Evolutionary conservation across 139 green algal species (phyloP).

Genomic region (Astrephomene gubernaculifera): DNA sequence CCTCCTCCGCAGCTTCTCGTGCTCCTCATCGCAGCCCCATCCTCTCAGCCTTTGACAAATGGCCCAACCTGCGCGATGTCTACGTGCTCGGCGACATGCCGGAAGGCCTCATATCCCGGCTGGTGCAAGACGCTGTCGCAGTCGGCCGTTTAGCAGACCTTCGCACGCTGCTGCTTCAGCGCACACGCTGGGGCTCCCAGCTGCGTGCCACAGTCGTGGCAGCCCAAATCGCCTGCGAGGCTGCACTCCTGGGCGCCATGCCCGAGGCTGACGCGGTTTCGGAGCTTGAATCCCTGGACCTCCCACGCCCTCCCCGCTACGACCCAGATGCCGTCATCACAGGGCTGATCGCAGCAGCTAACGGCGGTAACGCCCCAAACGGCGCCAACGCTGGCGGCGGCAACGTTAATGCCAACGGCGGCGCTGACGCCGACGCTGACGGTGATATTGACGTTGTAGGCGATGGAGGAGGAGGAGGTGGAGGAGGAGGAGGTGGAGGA

Average conservation of each 20-base stretch:
- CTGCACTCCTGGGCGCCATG: not conserved
- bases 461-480: no score
- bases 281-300: constrained; percentile 12
- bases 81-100: constrained; percentile 18
- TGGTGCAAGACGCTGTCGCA: constrained; percentile 23
- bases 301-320: not conserved
- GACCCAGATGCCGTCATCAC: no score
- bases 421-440: no score
- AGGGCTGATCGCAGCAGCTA: no score
- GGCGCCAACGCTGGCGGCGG: no score
- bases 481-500: no score
- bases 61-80: not conserved
- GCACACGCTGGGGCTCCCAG: not conserved
- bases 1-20: not conserved
- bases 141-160: constrained; percentile 2
- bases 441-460: no score
- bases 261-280: not conserved
- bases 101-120: not conserved
- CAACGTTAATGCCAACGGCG: no score
- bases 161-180: constrained; percentile 6
- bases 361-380: no score
- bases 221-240: not conserved
- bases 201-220: not conserved
- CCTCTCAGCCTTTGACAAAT: constrained; percentile 21
- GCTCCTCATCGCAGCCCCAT: not conserved